These are phyloP conservation scores for Hippophae tibetana DNA, from an alignment of 306 rosid species.

Conservation along the genomic window DNA sequence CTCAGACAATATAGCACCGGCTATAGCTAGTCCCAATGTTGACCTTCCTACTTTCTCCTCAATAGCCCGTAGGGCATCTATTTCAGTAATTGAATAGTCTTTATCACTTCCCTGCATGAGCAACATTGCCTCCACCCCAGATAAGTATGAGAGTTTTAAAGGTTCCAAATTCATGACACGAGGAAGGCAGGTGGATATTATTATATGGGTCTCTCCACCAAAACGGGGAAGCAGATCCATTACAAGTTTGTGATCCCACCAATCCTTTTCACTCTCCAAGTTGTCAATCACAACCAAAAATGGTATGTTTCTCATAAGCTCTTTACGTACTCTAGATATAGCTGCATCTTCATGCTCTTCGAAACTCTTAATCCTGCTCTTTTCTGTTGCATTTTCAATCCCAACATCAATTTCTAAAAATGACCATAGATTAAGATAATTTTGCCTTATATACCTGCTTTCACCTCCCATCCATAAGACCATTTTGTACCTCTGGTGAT, in stretches of 20 bases:
- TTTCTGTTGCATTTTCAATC: slow-evolving; percentile 51
- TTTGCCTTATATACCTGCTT: slow-evolving; percentile 71
- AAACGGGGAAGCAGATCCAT: slow-evolving; percentile 95
- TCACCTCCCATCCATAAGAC: slow-evolving; percentile 83
- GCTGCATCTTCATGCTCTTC: slow-evolving; percentile 81
- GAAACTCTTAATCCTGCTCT: slow-evolving; percentile 47
- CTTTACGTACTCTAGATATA: slow-evolving; percentile 61
- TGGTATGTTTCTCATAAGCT: slow-evolving; percentile 80
- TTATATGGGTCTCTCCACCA: slow-evolving; percentile 75
- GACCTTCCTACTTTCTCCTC: slow-evolving; percentile 73
- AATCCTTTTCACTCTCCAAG: slow-evolving; percentile 80
- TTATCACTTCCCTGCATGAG: slow-evolving; percentile 57
- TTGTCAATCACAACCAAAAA: slow-evolving; percentile 75
- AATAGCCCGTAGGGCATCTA: slow-evolving; percentile 64
- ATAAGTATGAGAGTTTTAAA: slow-evolving; percentile 63
- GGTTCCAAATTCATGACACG: slow-evolving; percentile 74
- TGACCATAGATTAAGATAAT: slow-evolving; percentile 63
- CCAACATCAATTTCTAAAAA: slow-evolving; percentile 81
- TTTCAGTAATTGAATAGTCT: slow-evolving; percentile 55
- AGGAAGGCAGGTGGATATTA: slow-evolving; percentile 70
- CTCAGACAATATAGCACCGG: slow-evolving; percentile 66
- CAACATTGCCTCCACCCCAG: slow-evolving; percentile 71
- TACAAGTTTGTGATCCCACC: slow-evolving; percentile 86
- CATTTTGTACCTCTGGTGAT: slow-evolving; percentile 84
- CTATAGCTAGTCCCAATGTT: slow-evolving; percentile 70